Evolutionary conservation across 2,329 filamentous ascomycete genomes (phyloP), one percentile per base, ranked within the genome.

Genomic region (Dothideomycetes sp.): DNA sequence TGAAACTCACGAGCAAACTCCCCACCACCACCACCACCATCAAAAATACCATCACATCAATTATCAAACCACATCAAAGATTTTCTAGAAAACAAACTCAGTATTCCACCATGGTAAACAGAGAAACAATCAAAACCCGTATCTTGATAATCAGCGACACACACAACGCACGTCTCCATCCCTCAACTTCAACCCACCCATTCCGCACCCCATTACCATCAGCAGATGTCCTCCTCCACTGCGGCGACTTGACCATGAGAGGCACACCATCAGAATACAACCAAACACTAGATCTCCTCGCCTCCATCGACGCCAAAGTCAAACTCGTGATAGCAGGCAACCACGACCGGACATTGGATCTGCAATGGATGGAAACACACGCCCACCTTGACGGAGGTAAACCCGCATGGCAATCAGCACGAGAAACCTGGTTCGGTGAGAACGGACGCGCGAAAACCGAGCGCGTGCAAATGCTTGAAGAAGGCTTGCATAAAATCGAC

Each of bases 301-400:
- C 58, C 10, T 49, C 50, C 1, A 65, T 73, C 24, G 58, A 71
- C 11, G 74, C 74, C 2, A 65, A 69, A 7, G 54, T 80, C 4
- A 80, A 79, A 50, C 61, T 80, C 17, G 69, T 80, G 15, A 78
- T 80, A 45, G 69, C 76, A 0, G 76, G 76, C 0, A 80, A 80
- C 51, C 76, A 80, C 56, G 76, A 79, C 50, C 61, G 76, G 30
- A 70, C 68, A 4, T 63, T 80, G 1, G 74, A 80, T 47, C 59
- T 63, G 27, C 54, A 57, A 1, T 73, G 41, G 44, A 39, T 44
- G 47, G 18, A 18, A 3, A 36, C 17, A 3, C 30, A 40, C 4
- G 31, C 36, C 9, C 5, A n/a, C 18, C 25, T 34, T 22, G 13
- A 18, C 25, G 20, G 18, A 15, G n/a, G 10, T 45, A 44, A 4